Evolutionary conservation across 257 asterid genomes (phyloP), one percentile per base, ranked within the genome.

Genomic region (Voacanga thouarsii): DNA sequence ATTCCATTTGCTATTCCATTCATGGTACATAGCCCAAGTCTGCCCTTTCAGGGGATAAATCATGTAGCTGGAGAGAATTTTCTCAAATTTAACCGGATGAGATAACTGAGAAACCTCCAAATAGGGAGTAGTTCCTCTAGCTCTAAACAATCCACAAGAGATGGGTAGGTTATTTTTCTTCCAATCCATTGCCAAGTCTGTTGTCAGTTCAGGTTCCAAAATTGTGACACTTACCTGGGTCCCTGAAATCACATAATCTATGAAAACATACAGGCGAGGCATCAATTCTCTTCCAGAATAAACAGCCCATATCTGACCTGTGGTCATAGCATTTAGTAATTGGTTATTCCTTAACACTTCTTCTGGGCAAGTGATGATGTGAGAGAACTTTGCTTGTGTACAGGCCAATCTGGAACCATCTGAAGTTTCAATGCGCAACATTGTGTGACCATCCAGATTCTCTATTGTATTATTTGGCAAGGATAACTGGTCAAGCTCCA

Each of bases 11-110:
- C 75, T 21, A 45, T 75, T 69, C 83, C 80, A 80, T 18, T 47
- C 41, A 59, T 72, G 69, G 70, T 77, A 57, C 77, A 82, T 24
- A 37, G 84, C 81, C 85, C 85, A 82, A 63, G 78, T 78, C 79
- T 82, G 77, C 39, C 80, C 85, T 57, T 73, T 77, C 39, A 33
- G 61, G 26, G 85, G 85, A 75, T 82, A 77, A 50, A 82, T 73
- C 67, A 23, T 59, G 73, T 39, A 77, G 41, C 66, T n/a, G 24
- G 78, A 55, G 33, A 39, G 28, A n/a, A 44, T 28, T 72, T 59
- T 55, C 65, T 45, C 76, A 65, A 26, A 73, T 49, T 60, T 72
- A 11, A 81, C 64, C 12, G 37, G 69, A 77, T 81, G 81, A 50
- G 81, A 77, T 28, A 81, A 43, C 78, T 53, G 66, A 26, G 71